Evolutionary conservation across 139 green algal species (phyloP).

Genomic region (Asterochloris erici): DNA sequence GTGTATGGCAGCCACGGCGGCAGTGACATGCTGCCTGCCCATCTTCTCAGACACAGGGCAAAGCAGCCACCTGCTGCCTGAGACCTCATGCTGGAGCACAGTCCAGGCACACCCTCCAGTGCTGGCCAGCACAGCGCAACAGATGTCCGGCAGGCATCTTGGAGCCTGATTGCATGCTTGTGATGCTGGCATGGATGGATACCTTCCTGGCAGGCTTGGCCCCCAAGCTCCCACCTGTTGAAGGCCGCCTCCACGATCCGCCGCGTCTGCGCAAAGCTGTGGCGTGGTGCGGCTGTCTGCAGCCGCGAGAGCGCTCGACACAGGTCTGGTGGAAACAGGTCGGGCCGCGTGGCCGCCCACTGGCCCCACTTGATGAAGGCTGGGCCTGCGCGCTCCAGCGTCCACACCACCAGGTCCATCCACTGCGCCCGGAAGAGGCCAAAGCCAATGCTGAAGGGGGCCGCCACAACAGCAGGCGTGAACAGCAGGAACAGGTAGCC

Average conservation of each 20-base stretch:
- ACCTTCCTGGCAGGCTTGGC: neutral
- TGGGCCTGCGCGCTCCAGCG: conserved; percentile 60
- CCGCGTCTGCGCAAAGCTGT: conserved; percentile 12
- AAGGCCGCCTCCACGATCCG: conserved; percentile 56
- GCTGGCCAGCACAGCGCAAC: too few relatives aligned
- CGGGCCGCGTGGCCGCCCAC: conserved; percentile 86
- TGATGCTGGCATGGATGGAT: neutral
- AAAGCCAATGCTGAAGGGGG: conserved; percentile 39
- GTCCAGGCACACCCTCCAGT: too few relatives aligned
- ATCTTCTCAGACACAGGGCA: too few relatives aligned
- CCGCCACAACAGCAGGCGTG: conserved; percentile 42
- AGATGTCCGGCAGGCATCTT: too few relatives aligned
- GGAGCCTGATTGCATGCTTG: too few relatives aligned
- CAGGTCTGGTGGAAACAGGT: conserved; percentile 93
- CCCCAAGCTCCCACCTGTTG: neutral
- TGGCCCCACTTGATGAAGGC: conserved; percentile 98
- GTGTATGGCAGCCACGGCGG: too few relatives aligned
- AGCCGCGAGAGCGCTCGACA: conserved; percentile 75
- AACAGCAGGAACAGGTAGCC: conserved; percentile 68
- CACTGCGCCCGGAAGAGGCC: conserved; percentile 44
- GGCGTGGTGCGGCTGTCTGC: conserved; percentile 45
- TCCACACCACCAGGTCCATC: conserved; percentile 74
- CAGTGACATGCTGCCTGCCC: too few relatives aligned
- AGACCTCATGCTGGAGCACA: too few relatives aligned
- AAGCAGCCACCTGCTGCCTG: too few relatives aligned